Conservation (phyloP, 257 asterid species). For the Scutellaria barbata region DNA sequence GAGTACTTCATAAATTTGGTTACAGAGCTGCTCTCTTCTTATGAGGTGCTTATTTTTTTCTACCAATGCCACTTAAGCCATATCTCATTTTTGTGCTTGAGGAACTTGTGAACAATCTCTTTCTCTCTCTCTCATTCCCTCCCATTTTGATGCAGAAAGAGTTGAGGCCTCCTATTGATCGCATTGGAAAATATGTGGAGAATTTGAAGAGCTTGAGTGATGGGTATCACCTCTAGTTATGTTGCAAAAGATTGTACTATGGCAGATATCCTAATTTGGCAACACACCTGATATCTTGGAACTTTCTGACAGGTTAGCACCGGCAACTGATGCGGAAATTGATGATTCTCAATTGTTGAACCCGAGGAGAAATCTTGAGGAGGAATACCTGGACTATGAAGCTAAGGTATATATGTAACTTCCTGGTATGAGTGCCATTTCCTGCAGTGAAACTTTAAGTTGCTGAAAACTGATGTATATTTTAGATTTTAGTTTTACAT, state of each 20-base stretch:
- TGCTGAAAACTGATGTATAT: background rate
- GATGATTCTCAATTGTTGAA: conserved; percentile 54
- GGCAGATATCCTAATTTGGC: conserved; percentile 3
- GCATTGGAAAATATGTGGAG: conserved; percentile 80
- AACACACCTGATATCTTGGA: conserved; percentile 21
- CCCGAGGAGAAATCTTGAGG: conserved; percentile 88
- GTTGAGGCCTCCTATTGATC: conserved; percentile 75
- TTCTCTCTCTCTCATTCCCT: conserved; percentile 15
- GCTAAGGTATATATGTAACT: conserved; percentile 63
- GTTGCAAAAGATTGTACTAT: conserved; percentile 18
- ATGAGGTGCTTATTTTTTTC: conserved; percentile 68
- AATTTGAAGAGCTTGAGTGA: conserved; percentile 73
- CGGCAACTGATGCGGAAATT: conserved; percentile 46
- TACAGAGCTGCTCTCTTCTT: conserved; percentile 67
- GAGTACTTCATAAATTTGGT: conserved; percentile 76
- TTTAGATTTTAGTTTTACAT: conserved; percentile 12
- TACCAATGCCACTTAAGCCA: conserved; percentile 5
- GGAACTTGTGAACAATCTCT: conserved; percentile 24
- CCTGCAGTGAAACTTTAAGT: conserved; percentile 1
- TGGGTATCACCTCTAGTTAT: conserved; percentile 53
- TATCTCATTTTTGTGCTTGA: conserved; percentile 15
- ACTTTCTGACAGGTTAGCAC: conserved; percentile 51
- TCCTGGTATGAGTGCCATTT: conserved; percentile 13
- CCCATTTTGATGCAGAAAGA: conserved; percentile 63
- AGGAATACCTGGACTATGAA: conserved; percentile 86